Conservation (phyloP, 306 rosid species). For the Cucurbita maxima region DNA sequence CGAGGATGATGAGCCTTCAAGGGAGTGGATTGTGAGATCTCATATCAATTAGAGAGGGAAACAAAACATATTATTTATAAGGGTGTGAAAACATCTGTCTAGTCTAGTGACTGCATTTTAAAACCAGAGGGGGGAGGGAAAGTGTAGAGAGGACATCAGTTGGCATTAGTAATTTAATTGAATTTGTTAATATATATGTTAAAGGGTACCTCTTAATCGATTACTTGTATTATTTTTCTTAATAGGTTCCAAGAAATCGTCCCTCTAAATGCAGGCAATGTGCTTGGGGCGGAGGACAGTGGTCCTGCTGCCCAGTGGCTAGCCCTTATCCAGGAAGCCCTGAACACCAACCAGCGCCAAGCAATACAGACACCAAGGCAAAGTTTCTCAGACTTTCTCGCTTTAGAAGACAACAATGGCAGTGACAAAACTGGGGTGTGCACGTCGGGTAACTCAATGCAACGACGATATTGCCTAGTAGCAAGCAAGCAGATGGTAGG, state of each 20-base stretch:
- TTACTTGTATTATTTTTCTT: neutral
- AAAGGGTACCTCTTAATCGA: neutral
- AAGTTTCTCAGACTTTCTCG: constrained; percentile 36
- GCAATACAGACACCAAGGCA: constrained; percentile 19
- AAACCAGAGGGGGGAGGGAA: too few species aligned
- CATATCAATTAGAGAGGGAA: too few species aligned
- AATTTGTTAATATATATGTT: too few species aligned
- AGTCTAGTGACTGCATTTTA: too few species aligned
- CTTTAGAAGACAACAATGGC: constrained; percentile 21
- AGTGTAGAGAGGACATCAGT: too few species aligned
- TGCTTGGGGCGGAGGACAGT: constrained; percentile 68
- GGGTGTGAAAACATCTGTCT: too few species aligned
- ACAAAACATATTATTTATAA: too few species aligned
- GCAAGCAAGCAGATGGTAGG: constrained; percentile 97
- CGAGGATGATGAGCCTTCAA: too few species aligned
- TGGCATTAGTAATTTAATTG: too few species aligned
- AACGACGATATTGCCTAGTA: constrained; percentile 27
- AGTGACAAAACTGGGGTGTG: constrained; percentile 15
- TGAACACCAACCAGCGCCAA: constrained; percentile 18
- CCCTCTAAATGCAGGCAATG: constrained; percentile 77
- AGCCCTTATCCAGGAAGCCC: constrained; percentile 38
- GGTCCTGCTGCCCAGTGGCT: constrained; percentile 75
- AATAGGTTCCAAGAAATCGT: constrained; percentile 89
- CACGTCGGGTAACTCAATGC: neutral
- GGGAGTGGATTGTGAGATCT: too few species aligned